A percentile compares a stretch with the other conserved stretches of the same genome.
Conservation (phyloP, 768 basidiomycete genomes). For the Podaxis rugospora region DNA sequence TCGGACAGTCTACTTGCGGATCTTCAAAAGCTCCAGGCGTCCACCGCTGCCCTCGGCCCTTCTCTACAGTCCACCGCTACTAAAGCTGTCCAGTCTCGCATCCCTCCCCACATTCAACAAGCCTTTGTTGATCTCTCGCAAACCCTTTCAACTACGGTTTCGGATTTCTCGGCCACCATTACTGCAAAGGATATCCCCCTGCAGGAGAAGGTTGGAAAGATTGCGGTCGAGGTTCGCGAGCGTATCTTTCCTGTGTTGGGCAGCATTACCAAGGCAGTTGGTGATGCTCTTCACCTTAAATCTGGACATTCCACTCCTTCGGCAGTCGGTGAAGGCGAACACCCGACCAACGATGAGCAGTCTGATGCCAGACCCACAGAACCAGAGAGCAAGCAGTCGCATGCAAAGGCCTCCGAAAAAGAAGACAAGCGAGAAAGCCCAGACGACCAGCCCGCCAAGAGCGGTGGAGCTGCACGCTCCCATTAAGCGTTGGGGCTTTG, state of each 20-base stretch:
- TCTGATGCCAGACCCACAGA: background rate
- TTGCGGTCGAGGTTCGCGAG: constrained; percentile 54
- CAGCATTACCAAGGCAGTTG: constrained; percentile 36
- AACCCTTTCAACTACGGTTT: constrained; percentile 40
- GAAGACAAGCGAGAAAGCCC: background rate
- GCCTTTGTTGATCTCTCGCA: constrained; percentile 49
- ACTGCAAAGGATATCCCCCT: constrained; percentile 50
- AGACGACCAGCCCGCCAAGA: background rate
- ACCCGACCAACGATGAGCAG: background rate
- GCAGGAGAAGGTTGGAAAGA: constrained; percentile 56
- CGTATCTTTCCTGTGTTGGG: constrained; percentile 62
- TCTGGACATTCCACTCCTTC: no score
- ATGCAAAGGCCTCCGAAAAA: background rate
- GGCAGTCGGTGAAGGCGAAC: constrained; percentile 6
- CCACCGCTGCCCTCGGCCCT: constrained; percentile 46
- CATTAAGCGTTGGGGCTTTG: background rate
- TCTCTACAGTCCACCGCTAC: constrained; percentile 34
- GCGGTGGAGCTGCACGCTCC: background rate
- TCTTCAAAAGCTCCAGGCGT: constrained; percentile 60
- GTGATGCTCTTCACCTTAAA: constrained; percentile 26
- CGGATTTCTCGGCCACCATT: constrained; percentile 51
- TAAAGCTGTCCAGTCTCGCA: constrained; percentile 30
- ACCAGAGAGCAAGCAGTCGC: background rate
- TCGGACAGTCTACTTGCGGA: constrained; percentile 65
- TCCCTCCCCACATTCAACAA: constrained; percentile 58